Evolutionary conservation across 164 flowering plant genomes (phyloP), one percentile per base, ranked within the genome.

Genomic region (Chimonanthus salicifolius): DNA sequence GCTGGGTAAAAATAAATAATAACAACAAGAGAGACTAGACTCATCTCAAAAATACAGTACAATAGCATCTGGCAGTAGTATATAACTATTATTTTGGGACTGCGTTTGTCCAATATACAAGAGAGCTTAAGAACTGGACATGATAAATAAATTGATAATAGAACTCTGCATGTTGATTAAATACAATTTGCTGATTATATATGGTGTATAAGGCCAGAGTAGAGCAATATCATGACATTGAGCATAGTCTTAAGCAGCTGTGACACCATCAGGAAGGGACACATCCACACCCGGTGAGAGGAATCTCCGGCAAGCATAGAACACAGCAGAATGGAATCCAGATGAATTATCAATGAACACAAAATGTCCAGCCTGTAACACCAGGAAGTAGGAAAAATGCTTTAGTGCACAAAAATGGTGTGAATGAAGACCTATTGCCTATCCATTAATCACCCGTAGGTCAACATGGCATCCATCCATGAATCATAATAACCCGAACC

Each of bases 361-460:
- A 75, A 90, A 95, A 75, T 95, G 99, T 9, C 99, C 98, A 20
- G 77, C 90, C 98, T 93, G 89, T 86, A 88, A 73, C 10, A 47
- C 44, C 47, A 44, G 10, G 45, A 11, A 44, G 45, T 33, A 33
- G 33, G 45, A 15, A 65, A 43, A 33, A 49, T 16, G 49, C 5
- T 8, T 69, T 33, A 69, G 71, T 18, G 20, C 18, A 33, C 60
- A 54, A 54, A 11, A 33, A 45, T 65, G 15, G 18, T 13, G 15
- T 65, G 58, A 20, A 48, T 69, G 49, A 18, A 69, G 58, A 47
- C 7, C 48, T 21, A 13, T 67, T 15, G 10, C 33, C 33, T 33
- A 33, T 33, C 54, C 71, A 69, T 69, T 4, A 47, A 21, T 33
- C 58, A 3, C 47, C n/a, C 33, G 1, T 33, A 33, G 2, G 33